Percentiles rank a stretch among this genome's conserved stretches.
These are phyloP conservation scores for Cyberlindnera suaveolens DNA, from an alignment of 805 yeast species.

Conservation along the genomic window DNA sequence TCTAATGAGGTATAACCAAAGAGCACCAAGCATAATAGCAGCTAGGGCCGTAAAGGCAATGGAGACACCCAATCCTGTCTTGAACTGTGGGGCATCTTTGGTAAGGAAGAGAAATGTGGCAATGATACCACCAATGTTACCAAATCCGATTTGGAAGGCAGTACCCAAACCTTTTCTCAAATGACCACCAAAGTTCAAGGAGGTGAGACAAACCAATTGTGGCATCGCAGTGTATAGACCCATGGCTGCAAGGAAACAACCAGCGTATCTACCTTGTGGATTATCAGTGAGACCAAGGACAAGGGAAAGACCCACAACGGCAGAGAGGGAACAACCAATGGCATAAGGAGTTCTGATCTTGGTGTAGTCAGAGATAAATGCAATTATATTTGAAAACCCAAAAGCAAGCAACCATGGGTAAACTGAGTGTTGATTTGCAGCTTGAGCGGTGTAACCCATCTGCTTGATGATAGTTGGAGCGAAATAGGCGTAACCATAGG, in stretches of 20 bases:
- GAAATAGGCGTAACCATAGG: conserved; percentile 40
- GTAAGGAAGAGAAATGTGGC: conserved; percentile 32
- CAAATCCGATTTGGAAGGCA: conserved; percentile 33
- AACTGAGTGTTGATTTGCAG: conserved; percentile 75
- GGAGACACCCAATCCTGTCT: conserved; percentile 34
- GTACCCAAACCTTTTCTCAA: conserved; percentile 34
- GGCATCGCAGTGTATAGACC: conserved; percentile 35
- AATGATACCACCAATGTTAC: conserved; percentile 35
- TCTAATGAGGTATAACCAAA: conserved; percentile 27
- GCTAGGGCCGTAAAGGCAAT: conserved; percentile 39
- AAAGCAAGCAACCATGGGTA: conserved; percentile 83
- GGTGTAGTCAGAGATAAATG: conserved; percentile 52
- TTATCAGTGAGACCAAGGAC: conserved; percentile 30
- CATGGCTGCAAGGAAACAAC: conserved; percentile 31
- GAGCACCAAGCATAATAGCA: conserved; percentile 27
- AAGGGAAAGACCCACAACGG: conserved; percentile 28
- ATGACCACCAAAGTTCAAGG: conserved; percentile 34
- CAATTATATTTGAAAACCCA: conserved; percentile 56
- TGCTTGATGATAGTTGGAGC: conserved; percentile 34
- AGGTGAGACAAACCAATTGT: conserved; percentile 30
- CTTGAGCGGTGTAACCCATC: conserved; percentile 52
- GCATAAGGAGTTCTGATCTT: conserved; percentile 40
- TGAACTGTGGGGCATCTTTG: conserved; percentile 34
- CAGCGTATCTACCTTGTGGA: conserved; percentile 35
- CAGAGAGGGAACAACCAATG: conserved; percentile 27